Base-by-base conservation (phyloP, 441 rosid species). In the Kokia cookei region DNA sequence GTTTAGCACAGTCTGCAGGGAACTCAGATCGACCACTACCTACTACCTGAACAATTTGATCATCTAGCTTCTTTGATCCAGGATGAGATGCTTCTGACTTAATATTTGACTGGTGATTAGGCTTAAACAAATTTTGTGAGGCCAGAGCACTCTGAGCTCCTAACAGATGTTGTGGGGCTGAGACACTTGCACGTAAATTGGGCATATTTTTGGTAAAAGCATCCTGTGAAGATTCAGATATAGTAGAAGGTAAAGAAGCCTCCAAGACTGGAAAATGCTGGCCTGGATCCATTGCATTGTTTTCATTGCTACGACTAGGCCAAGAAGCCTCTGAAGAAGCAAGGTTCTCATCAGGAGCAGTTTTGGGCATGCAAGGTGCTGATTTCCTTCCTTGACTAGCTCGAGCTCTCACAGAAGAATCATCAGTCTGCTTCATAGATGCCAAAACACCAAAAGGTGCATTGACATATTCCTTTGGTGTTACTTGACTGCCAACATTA, bases 211-310 rank as follows among this genome's bases (percentile, higher is more conserved):
- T 84, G 69, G 80, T 75, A 77, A 82, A 72, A 35, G 75, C 83
- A 69, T 63, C 76, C 55, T 81, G 91, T 61, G 83, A 76, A 73
- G 75, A 65, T 71, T 79, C 82, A 60, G 88, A 75, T 50, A 63
- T 70, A 73, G 73, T 62, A 78, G 72, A 69, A 69, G 76, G 75
- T 72, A 82, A 89, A 74, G 82, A 74, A 62, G 86, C 83, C 75
- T 84, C 93, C 76, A 80, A 72, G 72, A 83, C 80, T 7, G 88
- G 80, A 73, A 85, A 93, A 27, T 83, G 86, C 62, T 79, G 88
- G 53, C 75, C 75, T 57, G 83, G 74, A 79, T 69, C 80, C 72
- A 62, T 78, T 69, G 77, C 83, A 43, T 55, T 61, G 65, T 75
- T 86, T 72, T 75, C 78, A 75, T 73, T 65, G 66, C 75, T 68